Conservation (phyloP, 352 stramenopile genomes). For the Pythium graminicola region DNA sequence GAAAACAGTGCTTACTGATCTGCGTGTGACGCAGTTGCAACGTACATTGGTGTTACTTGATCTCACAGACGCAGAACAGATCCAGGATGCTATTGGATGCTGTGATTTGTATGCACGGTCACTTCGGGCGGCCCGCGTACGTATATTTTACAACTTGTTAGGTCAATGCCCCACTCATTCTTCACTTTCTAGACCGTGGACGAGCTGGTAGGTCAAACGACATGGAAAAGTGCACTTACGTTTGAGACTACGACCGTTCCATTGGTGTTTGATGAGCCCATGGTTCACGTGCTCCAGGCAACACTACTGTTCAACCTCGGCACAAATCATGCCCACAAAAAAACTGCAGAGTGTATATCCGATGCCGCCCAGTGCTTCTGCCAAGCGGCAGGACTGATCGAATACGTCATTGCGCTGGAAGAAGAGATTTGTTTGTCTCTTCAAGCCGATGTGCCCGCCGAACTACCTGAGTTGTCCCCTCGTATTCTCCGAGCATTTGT, state of each 20-base stretch:
- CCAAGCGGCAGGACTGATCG: constrained; percentile 13
- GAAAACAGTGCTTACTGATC: neutral
- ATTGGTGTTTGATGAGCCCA: constrained; percentile 30
- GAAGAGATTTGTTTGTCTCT: constrained; percentile 11
- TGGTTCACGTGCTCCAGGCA: constrained; percentile 26
- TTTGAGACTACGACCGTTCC: constrained; percentile 11
- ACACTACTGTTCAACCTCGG: constrained; percentile 26
- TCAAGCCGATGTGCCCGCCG: constrained; percentile 12
- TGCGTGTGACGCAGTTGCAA: neutral
- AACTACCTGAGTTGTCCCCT: constrained; percentile 16
- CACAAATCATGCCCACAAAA: constrained; percentile 11
- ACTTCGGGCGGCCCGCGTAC: constrained; percentile 10
- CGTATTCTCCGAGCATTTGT: constrained; percentile 8
- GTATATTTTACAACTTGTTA: neutral
- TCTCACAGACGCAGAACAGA: constrained; percentile 1
- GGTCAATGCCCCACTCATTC: neutral
- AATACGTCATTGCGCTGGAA: constrained; percentile 13
- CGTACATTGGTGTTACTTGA: constrained; percentile 5
- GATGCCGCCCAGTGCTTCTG: constrained; percentile 13
- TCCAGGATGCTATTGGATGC: constrained; percentile 7
- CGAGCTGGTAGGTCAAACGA: neutral
- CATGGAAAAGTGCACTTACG: constrained; percentile 15
- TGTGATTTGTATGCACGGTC: constrained; percentile 20
- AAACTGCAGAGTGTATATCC: constrained; percentile 6
- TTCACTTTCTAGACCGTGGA: neutral